These are phyloP conservation scores for Penicillium soppii DNA, from an alignment of 495 filamentous ascomycete species.

Conservation along the genomic window DNA sequence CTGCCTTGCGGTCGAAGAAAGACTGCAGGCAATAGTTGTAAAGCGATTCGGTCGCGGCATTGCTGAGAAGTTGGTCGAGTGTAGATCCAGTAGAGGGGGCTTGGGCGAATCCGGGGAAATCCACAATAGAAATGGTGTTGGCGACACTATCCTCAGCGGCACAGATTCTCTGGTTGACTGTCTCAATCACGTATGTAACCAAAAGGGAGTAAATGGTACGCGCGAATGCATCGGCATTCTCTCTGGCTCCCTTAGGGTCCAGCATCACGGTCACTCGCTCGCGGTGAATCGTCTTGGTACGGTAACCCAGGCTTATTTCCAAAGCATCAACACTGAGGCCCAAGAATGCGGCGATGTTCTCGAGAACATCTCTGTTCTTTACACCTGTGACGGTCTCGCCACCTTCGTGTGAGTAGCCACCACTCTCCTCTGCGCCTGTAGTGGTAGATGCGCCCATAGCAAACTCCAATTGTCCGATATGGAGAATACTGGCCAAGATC, in stretches of 20 bases:
- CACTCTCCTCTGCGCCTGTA: conserved; percentile 82
- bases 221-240: conserved; percentile 90
- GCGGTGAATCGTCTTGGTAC: conserved; percentile 89
- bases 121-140: conserved; percentile 92
- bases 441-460: conserved; percentile 73
- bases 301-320: conserved; percentile 86
- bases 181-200: conserved; percentile 89
- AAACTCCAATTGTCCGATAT: conserved; percentile 95
- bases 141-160: conserved; percentile 82
- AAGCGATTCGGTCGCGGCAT: conserved; percentile 85
- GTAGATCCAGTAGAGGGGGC: conserved; percentile 76
- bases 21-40: conserved; percentile 92
- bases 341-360: conserved; percentile 85
- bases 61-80: conserved; percentile 91
- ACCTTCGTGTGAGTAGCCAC: conserved; percentile 93
- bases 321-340: conserved; percentile 77
- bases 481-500: conserved; percentile 84
- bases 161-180: conserved; percentile 85
- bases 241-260: conserved; percentile 84
- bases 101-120: conserved; percentile 94
- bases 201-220: conserved; percentile 93
- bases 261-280: conserved; percentile 98
- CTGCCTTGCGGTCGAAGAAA: conserved; percentile 92
- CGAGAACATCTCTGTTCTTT: conserved; percentile 88
- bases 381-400: conserved; percentile 81